A percentile compares a stretch with the other conserved stretches of the same genome.
These are phyloP conservation scores for Fraxinus floribunda DNA, from an alignment of 305 asterid species.

Conservation along the genomic window DNA sequence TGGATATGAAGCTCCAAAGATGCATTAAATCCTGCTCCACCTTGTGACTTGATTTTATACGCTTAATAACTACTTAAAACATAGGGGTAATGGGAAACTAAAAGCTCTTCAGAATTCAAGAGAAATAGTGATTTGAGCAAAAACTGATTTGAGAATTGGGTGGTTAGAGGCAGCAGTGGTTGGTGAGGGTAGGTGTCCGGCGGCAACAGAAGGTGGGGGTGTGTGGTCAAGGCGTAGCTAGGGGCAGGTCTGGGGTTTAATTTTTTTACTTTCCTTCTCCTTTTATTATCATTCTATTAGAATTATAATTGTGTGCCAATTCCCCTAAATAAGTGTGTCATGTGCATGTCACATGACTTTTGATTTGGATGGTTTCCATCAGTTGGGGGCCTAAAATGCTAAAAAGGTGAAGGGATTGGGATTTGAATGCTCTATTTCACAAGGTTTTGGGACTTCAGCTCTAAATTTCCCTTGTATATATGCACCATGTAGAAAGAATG, in stretches of 20 bases:
- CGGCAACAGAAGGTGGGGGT: background rate
- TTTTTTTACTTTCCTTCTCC: background rate
- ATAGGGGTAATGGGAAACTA: background rate
- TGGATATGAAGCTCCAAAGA: background rate
- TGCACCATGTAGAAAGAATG: background rate
- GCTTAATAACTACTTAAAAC: background rate
- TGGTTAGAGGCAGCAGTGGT: background rate
- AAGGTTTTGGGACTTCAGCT: background rate
- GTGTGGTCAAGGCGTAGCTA: background rate
- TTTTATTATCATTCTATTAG: background rate
- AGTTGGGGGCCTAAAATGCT: background rate
- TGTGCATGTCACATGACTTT: background rate
- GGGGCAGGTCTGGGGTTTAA: background rate
- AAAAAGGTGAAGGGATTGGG: background rate
- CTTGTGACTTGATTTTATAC: background rate
- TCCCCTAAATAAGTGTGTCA: background rate
- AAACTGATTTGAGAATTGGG: background rate
- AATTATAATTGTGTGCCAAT: background rate
- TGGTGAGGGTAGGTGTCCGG: background rate
- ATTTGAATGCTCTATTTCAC: background rate
- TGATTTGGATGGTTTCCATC: background rate
- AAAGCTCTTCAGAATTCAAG: background rate
- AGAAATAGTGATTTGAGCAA: background rate
- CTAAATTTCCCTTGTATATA: background rate
- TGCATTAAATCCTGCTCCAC: background rate